Base-by-base conservation (phyloP, 2,329 filamentous ascomycete genomes). In the Fusarium liriodendri region DNA sequence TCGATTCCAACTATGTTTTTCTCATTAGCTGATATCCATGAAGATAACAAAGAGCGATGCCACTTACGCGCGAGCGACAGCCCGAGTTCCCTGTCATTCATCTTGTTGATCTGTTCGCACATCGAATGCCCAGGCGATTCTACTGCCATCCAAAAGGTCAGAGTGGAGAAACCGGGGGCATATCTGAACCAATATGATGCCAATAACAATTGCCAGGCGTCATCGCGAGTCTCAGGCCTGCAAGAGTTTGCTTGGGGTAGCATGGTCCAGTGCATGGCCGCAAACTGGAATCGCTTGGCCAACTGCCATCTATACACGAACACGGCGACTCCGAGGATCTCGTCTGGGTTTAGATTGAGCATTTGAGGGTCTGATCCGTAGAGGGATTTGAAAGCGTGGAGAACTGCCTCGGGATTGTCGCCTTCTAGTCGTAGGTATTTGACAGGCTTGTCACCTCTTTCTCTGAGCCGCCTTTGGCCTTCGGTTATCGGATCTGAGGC, bases 291-390 rank as follows among this genome's bases (percentile, higher is more conserved):
- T 27, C 38, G 32, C 6, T 40, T 22, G 6, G 42, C 16, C 63
- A 68, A 45, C 10, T 45, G 6, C 20, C 37, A 68, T 16, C 62
- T n/a, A 11, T 18, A 11, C 11, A 25, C 54, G 18, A 68, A 62
- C 1, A 42, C 2, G 10, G 42, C 54, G 2, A 68, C 54, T 13
- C 45, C 14, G 25, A 54, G 35, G 22, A 67, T 62, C 20, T 67
- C 66, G 13, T 9, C 22, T n/a, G 63, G 63, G 1, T 3, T 5
- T 3, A 55, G 69, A 32, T 73, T 58, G 8, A 47, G 16, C 7
- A 67, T 63, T 1, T 25, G 22, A 6, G 70, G 70, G 2, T 73
- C 40, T 2, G 66, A 63, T 2, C 70, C 66, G n/a, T 73, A 70
- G 6, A 73, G 37, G 9, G 52, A 66, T 2, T 57, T 62, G 8